Evolutionary conservation across 1,139 yeast genomes (phyloP).

Genomic region (Petasospora fabianii): DNA sequence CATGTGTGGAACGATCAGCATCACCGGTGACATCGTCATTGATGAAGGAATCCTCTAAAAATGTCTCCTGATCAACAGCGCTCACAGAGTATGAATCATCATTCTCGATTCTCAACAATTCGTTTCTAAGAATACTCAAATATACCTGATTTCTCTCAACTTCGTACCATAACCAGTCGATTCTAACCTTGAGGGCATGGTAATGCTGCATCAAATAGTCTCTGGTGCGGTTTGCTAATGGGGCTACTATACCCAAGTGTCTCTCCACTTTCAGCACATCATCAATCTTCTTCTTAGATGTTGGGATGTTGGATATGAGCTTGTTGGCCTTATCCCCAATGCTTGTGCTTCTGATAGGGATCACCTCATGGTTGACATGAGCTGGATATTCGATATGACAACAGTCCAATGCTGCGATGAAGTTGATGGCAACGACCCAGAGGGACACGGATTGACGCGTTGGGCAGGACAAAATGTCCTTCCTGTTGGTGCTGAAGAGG

Average conservation of each 20-base stretch:
- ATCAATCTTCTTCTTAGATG: constrained; percentile 33
- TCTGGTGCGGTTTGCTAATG: constrained; percentile 47
- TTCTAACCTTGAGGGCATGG: constrained; percentile 42
- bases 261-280: constrained; percentile 35
- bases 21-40: constrained; percentile 13
- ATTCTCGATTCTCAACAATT: constrained; percentile 6
- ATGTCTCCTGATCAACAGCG: constrained; percentile 17
- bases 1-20: background rate
- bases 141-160: constrained; percentile 41
- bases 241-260: constrained; percentile 45
- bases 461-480: constrained; percentile 30
- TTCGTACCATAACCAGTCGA: constrained; percentile 56
- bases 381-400: constrained; percentile 30
- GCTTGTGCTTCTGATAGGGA: constrained; percentile 25
- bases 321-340: constrained; percentile 31
- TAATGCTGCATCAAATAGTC: constrained; percentile 43
- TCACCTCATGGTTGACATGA: constrained; percentile 22
- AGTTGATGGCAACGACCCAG: constrained; percentile 57
- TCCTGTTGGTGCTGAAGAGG: constrained; percentile 37
- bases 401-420: constrained; percentile 48
- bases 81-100: constrained; percentile 2
- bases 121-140: constrained; percentile 32
- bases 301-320: constrained; percentile 32
- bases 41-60: constrained; percentile 27
- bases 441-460: constrained; percentile 39